Conservation (phyloP, 768 basidiomycete genomes). For the Suillus lakei region DNA sequence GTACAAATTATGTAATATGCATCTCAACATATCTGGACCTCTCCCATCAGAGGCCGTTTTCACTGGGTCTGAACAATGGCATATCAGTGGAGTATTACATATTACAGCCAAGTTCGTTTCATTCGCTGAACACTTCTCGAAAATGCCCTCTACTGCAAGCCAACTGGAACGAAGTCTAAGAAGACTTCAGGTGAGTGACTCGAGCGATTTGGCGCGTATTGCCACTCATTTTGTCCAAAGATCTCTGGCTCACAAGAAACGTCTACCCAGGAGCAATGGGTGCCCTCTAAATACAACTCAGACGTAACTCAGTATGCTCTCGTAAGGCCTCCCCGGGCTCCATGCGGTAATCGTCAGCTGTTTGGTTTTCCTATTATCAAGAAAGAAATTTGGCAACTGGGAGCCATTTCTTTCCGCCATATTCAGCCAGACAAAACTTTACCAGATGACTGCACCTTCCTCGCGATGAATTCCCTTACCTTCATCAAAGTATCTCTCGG, state of each 20-base stretch:
- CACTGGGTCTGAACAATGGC: no score
- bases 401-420: neutral
- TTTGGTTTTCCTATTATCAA: neutral
- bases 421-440: neutral
- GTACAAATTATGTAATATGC: no score
- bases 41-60: no score
- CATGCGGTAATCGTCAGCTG: neutral
- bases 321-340: neutral
- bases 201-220: neutral
- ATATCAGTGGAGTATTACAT: no score
- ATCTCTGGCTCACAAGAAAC: neutral
- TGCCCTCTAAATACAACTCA: neutral
- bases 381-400: neutral
- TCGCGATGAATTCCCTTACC: neutral
- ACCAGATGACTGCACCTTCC: neutral
- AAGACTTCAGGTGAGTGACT: neutral
- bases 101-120: no score
- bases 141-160: neutral
- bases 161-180: neutral
- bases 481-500: neutral
- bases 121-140: neutral
- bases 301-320: neutral
- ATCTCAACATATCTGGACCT: no score
- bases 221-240: neutral
- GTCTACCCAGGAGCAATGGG: neutral